These are phyloP conservation scores for Flaveria ramosissima DNA, from an alignment of 129 eudicot genomes.

Conservation along the genomic window DNA sequence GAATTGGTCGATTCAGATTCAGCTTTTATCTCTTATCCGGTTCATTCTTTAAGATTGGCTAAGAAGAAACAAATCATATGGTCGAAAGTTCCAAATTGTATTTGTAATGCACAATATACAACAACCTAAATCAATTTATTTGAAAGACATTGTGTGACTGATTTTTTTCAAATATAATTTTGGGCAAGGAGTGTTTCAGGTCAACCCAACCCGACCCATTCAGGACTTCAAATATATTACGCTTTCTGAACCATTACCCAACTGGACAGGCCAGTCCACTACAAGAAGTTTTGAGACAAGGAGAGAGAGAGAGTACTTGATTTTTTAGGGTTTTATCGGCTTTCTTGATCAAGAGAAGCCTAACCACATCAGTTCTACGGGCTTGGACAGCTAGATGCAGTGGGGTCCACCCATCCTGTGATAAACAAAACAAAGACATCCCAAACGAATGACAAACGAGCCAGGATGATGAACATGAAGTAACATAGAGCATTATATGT, in stretches of 20 bases:
- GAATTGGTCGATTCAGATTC: neutral
- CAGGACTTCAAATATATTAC: neutral
- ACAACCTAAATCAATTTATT: neutral
- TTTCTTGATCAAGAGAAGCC: conserved; percentile 82
- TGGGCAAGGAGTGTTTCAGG: too few species aligned
- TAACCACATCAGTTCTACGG: conserved; percentile 85
- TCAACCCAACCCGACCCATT: neutral
- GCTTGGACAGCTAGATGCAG: conserved; percentile 93
- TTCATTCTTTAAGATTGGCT: too few species aligned
- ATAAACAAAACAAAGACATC: conserved; percentile 10
- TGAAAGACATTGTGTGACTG: neutral
- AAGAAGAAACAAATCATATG: too few species aligned
- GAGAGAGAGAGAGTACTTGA: conserved; percentile 44
- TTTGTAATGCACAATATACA: neutral
- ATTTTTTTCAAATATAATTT: neutral
- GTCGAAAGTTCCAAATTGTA: neutral
- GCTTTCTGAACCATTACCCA: neutral
- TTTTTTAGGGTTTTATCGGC: conserved; percentile 75
- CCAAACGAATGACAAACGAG: conserved; percentile 7
- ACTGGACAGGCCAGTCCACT: neutral
- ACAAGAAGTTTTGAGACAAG: neutral
- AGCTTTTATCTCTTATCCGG: too few species aligned
- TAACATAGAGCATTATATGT: neutral
- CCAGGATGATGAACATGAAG: conserved; percentile 3
- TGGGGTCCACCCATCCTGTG: conserved; percentile 96